Percentiles rank a stretch among this genome's conserved stretches.
phyloP scores from a whole-genome alignment of 257 asterid genomes.

The Solanum pimpinellifolium region DNA sequence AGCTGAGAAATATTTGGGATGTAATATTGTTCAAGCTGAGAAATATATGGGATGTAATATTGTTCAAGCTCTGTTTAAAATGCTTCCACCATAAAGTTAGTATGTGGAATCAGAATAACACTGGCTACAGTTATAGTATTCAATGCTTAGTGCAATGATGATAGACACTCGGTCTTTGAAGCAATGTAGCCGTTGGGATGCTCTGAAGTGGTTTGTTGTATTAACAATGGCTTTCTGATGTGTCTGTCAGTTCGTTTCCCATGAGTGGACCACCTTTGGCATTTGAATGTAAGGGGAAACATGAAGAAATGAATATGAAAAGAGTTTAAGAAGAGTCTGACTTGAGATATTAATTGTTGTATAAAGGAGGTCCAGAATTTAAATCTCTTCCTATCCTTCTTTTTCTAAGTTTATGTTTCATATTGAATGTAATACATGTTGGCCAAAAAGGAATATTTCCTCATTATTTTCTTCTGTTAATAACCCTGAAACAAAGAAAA shows the following conservation, averaged over 20 bases:
- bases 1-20: background rate
- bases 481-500: background rate
- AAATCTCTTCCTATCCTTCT: background rate
- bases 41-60: background rate
- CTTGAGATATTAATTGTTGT: background rate
- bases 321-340: background rate
- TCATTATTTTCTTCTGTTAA: background rate
- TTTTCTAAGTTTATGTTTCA: background rate
- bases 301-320: background rate
- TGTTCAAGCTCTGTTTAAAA: background rate
- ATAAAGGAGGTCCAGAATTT: background rate
- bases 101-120: background rate
- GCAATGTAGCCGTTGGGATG: background rate
- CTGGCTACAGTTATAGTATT: background rate
- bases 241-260: background rate
- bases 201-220: background rate
- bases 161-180: background rate
- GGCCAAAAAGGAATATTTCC: background rate
- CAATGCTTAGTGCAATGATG: background rate
- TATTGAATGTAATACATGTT: background rate
- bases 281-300: background rate
- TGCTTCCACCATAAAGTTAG: background rate
- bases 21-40: background rate
- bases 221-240: background rate
- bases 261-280: background rate